Percentiles rank a stretch among this genome's conserved stretches.
phyloP scores from a whole-genome alignment of 2,329 filamentous ascomycete genomes.

The Talaromyces marneffei region DNA sequence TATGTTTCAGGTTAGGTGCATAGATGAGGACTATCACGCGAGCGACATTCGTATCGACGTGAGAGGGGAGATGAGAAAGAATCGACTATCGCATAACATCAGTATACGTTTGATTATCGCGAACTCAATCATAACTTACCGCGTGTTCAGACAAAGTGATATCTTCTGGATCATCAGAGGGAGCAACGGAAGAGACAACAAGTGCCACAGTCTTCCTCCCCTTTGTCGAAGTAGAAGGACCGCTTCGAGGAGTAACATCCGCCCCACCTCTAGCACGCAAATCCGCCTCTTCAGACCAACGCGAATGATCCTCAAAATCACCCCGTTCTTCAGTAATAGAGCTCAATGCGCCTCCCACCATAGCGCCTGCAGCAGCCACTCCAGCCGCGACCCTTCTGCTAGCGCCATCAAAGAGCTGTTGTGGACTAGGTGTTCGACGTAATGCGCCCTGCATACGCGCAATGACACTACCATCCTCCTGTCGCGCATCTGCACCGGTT shows the following conservation, averaged over 20 bases:
- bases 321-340: conserved; percentile 77
- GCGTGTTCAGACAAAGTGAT: conserved; percentile 69
- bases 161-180: conserved; percentile 51
- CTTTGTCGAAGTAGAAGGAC: conserved; percentile 31
- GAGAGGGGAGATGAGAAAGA: conserved; percentile 77
- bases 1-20: conserved; percentile 70
- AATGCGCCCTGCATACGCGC: conserved; percentile 75
- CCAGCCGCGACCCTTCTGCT: conserved; percentile 75
- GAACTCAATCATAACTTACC: conserved; percentile 49
- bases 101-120: background rate
- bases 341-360: conserved; percentile 73
- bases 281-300: conserved; percentile 87
- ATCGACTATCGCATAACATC: conserved; percentile 56
- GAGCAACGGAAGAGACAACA: conserved; percentile 74
- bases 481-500: conserved; percentile 29
- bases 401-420: conserved; percentile 80
- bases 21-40: conserved; percentile 88
- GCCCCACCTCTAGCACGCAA: conserved; percentile 47
- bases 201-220: conserved; percentile 76
- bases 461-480: conserved; percentile 57
- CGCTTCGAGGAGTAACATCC: conserved; percentile 25
- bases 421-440: conserved; percentile 75
- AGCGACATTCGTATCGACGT: conserved; percentile 65
- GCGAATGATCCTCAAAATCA: conserved; percentile 77
- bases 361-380: conserved; percentile 74